phyloP scores from a whole-genome alignment of 2,329 filamentous ascomycete genomes.

The Aspergillus neotritici region DNA sequence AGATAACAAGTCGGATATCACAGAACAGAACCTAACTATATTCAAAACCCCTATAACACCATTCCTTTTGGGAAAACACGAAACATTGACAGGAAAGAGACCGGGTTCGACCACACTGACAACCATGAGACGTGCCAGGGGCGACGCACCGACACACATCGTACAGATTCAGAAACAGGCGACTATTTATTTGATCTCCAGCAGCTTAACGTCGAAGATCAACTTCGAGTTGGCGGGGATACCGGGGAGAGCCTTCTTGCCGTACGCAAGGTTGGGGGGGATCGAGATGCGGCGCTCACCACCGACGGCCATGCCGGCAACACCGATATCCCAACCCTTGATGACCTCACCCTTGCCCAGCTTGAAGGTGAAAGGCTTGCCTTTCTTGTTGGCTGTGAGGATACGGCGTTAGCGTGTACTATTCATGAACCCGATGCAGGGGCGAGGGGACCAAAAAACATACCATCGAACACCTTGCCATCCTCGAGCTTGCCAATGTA shows the following conservation, averaged over 20 bases:
- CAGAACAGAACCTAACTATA: constrained; percentile 19
- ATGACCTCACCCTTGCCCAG: constrained; percentile 93
- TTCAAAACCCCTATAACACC: constrained; percentile 25
- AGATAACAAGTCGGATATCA: constrained; percentile 36
- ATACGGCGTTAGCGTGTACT: constrained; percentile 3
- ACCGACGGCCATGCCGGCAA: constrained; percentile 86
- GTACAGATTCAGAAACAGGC: not conserved
- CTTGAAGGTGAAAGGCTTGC: constrained; percentile 95
- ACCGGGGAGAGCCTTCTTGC: constrained; percentile 71
- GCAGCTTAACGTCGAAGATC: constrained; percentile 83
- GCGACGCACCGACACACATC: too few relatives aligned
- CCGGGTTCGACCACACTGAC: not conserved
- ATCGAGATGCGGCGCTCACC: constrained; percentile 91
- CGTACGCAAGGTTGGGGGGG: constrained; percentile 81
- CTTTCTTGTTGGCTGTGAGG: constrained; percentile 86
- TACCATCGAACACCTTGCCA: constrained; percentile 91
- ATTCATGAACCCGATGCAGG: constrained; percentile 2
- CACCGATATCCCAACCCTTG: constrained; percentile 96
- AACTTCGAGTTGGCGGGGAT: constrained; percentile 90
- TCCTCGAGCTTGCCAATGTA: constrained; percentile 97
- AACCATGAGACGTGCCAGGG: not conserved
- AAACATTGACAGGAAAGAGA: constrained; percentile 8
- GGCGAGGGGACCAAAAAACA: constrained; percentile 34
- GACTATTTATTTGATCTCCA: constrained; percentile 76
- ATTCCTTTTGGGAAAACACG: constrained; percentile 10